These are phyloP conservation scores for Penicillium corylophilum DNA, from an alignment of 2,329 filamentous ascomycete species.

Conservation along the genomic window DNA sequence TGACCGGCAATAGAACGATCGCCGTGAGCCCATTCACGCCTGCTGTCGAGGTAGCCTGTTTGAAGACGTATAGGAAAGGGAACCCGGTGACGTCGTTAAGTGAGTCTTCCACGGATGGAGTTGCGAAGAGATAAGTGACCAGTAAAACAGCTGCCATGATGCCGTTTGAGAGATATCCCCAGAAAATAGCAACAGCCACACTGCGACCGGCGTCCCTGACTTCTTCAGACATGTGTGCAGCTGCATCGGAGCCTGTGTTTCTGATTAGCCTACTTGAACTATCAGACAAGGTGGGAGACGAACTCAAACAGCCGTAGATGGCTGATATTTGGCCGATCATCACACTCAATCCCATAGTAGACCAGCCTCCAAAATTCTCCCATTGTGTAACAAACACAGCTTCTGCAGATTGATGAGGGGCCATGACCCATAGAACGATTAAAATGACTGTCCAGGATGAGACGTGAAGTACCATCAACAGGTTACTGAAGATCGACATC, in stretches of 20 bases:
- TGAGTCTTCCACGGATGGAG: conserved; percentile 31
- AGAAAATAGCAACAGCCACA: conserved; percentile 47
- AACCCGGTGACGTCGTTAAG: conserved; percentile 44
- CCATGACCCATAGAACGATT: conserved; percentile 30
- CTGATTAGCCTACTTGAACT: not conserved
- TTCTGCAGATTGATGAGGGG: conserved; percentile 25
- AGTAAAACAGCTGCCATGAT: conserved; percentile 40
- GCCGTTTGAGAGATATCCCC: conserved; percentile 46
- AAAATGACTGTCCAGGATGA: conserved; percentile 37
- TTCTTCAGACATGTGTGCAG: conserved; percentile 46
- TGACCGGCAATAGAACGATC: conserved; percentile 41
- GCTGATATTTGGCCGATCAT: conserved; percentile 38
- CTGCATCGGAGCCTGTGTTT: conserved; percentile 24
- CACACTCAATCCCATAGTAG: conserved; percentile 32
- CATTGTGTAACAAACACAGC: conserved; percentile 36
- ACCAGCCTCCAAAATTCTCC: conserved; percentile 33
- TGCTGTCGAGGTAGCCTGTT: conserved; percentile 18
- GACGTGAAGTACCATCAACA: conserved; percentile 38
- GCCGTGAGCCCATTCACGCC: conserved; percentile 36
- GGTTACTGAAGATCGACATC: conserved; percentile 37
- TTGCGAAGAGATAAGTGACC: conserved; percentile 43
- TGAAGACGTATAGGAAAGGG: conserved; percentile 51
- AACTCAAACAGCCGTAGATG: conserved; percentile 31
- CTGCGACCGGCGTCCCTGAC: conserved; percentile 45
- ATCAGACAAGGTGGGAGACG: not conserved